Conservation (phyloP, 768 basidiomycete genomes). For the Lactarius indigo region DNA sequence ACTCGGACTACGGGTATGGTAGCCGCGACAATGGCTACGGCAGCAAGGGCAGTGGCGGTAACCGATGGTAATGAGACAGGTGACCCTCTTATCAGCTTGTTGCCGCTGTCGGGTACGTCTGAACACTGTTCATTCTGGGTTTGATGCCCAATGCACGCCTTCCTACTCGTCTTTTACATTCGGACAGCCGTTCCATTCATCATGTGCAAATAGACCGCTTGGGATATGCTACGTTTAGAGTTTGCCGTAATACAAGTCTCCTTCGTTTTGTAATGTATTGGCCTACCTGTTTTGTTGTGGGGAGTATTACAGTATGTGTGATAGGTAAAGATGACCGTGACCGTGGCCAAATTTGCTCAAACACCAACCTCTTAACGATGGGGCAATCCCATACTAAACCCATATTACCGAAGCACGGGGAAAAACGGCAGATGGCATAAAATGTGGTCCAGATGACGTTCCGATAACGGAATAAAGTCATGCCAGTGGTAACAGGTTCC, state of each 20-base stretch:
- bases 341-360: background rate
- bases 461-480: too few relatives aligned
- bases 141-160: background rate
- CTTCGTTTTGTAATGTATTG: background rate
- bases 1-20: slow-evolving; percentile 41
- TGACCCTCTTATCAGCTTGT: background rate
- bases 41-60: slow-evolving; percentile 24
- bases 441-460: too few relatives aligned
- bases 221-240: slow-evolving; percentile 18
- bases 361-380: too few relatives aligned
- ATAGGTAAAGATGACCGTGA: background rate
- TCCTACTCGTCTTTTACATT: background rate
- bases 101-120: background rate
- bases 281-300: background rate
- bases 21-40: slow-evolving; percentile 44
- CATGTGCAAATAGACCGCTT: slow-evolving; percentile 17
- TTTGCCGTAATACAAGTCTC: slow-evolving; percentile 15
- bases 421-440: background rate
- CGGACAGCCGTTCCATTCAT: slow-evolving; percentile 10
- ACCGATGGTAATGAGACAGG: slow-evolving; percentile 33
- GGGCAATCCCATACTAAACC: too few relatives aligned
- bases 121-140: background rate
- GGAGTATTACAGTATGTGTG: background rate
- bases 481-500: background rate
- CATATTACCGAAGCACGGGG: background rate